These are phyloP conservation scores for Hypholoma sublateritium DNA, from an alignment of 768 basidiomycete genomes.

Conservation along the genomic window DNA sequence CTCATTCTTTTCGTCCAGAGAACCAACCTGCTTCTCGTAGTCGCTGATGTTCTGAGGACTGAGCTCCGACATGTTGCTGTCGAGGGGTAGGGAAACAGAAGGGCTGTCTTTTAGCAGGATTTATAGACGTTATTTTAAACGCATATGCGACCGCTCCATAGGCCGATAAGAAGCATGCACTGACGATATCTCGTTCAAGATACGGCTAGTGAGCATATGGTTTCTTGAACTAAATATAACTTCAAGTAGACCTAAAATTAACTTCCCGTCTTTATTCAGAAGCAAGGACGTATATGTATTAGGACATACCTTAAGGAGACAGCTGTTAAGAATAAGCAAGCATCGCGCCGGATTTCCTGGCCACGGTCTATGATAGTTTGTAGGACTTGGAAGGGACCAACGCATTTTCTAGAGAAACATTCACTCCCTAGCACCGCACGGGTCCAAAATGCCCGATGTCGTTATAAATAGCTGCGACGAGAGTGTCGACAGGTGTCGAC, in stretches of 20 bases:
- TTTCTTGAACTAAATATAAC: neutral
- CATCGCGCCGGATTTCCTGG: too few species aligned
- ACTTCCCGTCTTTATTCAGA: neutral
- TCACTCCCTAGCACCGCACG: too few species aligned
- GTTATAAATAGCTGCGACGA: too few species aligned
- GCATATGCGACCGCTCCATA: conserved; percentile 3
- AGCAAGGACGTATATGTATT: too few species aligned
- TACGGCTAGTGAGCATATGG: neutral
- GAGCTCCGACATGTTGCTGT: conserved; percentile 13
- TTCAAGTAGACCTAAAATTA: neutral
- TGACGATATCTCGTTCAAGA: neutral
- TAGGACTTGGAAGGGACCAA: too few species aligned
- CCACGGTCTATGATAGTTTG: too few species aligned
- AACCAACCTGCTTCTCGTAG: conserved; percentile 24
- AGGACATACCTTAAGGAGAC: too few species aligned
- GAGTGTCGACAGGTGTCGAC: too few species aligned
- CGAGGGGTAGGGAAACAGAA: neutral
- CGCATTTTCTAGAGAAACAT: too few species aligned
- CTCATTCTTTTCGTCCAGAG: conserved; percentile 31
- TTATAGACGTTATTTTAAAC: neutral
- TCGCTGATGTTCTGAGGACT: conserved; percentile 8
- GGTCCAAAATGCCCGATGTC: too few species aligned
- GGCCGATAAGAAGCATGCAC: neutral
- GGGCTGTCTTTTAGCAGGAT: neutral
- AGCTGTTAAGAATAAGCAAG: too few species aligned